These are phyloP conservation scores for Postia placenta DNA, from an alignment of 768 basidiomycete genomes.

Conservation along the genomic window DNA sequence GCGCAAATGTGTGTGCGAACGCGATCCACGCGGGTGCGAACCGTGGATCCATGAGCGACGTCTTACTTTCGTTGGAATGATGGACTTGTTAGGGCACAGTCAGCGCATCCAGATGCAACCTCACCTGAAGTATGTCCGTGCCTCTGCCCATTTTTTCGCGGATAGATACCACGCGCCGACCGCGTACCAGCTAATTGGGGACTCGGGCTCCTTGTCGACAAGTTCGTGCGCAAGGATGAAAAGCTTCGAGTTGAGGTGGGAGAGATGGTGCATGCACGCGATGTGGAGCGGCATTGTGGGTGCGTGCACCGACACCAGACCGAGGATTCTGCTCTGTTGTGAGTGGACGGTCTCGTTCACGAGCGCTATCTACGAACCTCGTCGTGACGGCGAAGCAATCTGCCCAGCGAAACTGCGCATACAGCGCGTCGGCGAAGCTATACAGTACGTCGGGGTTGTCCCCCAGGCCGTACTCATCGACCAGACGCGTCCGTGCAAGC, in stretches of 20 bases:
- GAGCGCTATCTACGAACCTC: conserved; percentile 38
- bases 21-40: conserved; percentile 97
- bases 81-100: too few species aligned
- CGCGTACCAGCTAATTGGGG: conserved; percentile 95
- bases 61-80: conserved; percentile 59
- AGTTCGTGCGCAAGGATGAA: conserved; percentile 97
- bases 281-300: conserved; percentile 91
- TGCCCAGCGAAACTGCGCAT: conserved; percentile 55
- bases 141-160: conserved; percentile 82
- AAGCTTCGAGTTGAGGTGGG: conserved; percentile 84
- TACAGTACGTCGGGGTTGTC: conserved; percentile 94
- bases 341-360: background rate
- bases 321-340: conserved; percentile 59
- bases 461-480: conserved; percentile 75
- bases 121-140: conserved; percentile 92
- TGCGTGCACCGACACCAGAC: conserved; percentile 78
- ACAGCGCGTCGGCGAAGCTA: conserved; percentile 19
- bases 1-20: conserved; percentile 94
- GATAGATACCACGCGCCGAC: conserved; percentile 96
- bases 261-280: conserved; percentile 96
- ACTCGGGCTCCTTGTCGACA: conserved; percentile 90
- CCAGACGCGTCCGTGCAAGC: conserved; percentile 69
- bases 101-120: too few species aligned
- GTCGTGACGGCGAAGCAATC: conserved; percentile 90
- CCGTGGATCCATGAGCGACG: conserved; percentile 92